These are phyloP conservation scores for Sclerotinia trifoliorum DNA, from an alignment of 2,329 filamentous ascomycete genomes.

Conservation along the genomic window DNA sequence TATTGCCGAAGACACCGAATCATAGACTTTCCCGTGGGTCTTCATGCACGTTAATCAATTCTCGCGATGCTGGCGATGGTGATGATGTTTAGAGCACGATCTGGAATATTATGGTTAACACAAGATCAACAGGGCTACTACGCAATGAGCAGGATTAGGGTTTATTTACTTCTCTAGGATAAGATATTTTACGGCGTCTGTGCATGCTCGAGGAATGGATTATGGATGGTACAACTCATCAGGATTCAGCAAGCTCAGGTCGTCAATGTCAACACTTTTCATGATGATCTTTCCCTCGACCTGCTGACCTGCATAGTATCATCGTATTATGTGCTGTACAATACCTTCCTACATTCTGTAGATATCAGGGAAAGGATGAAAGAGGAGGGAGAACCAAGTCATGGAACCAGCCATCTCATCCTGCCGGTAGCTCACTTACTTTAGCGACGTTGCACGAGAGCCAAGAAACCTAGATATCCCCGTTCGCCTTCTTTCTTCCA, in stretches of 20 bases:
- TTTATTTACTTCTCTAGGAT: neutral
- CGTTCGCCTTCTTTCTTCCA: neutral
- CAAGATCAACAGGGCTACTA: constrained; percentile 10
- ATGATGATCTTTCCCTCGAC: constrained; percentile 10
- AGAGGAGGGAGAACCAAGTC: constrained; percentile 16
- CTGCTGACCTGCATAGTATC: constrained; percentile 2
- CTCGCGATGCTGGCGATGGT: neutral
- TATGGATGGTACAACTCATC: neutral
- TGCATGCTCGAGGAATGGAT: neutral
- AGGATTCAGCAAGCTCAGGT: constrained; percentile 3
- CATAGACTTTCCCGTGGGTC: neutral
- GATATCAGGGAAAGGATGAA: constrained; percentile 11
- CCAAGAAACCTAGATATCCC: constrained; percentile 12
- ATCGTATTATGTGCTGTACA: neutral
- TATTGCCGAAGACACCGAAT: constrained; percentile 6
- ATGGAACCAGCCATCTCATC: constrained; percentile 16
- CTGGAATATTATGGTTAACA: constrained; percentile 4
- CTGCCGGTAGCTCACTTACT: constrained; percentile 5
- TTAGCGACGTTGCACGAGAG: constrained; percentile 12
- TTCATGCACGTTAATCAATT: constrained; percentile 17
- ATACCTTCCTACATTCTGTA: neutral
- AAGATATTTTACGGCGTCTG: neutral
- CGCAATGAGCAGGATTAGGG: neutral
- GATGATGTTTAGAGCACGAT: constrained; percentile 11
- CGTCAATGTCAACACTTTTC: constrained; percentile 7